Conservation (phyloP, 2,329 filamentous ascomycete genomes). For the Hypoxylon sp. region DNA sequence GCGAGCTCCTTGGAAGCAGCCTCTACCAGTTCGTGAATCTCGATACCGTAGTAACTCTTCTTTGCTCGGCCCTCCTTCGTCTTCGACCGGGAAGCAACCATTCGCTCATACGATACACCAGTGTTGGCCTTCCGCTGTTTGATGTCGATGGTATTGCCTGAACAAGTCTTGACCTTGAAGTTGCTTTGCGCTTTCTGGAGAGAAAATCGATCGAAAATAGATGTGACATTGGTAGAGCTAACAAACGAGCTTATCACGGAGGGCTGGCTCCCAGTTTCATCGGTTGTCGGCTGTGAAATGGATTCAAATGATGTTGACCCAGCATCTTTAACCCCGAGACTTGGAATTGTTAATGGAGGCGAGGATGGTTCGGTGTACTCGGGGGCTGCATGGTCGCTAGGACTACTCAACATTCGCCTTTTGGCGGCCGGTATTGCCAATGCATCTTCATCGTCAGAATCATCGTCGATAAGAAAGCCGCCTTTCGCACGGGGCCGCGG, state of each 20-base stretch:
- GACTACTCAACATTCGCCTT: conserved; percentile 60
- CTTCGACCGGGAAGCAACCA: conserved; percentile 77
- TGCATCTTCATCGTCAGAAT: conserved; percentile 57
- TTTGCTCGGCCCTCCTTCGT: conserved; percentile 78
- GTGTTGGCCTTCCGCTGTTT: conserved; percentile 65
- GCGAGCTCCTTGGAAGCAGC: conserved; percentile 74
- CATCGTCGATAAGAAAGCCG: conserved; percentile 63
- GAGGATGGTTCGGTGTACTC: conserved; percentile 50
- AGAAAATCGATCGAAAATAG: conserved; percentile 46
- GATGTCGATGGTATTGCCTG: conserved; percentile 71
- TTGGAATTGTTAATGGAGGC: conserved; percentile 41
- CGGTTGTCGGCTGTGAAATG: conserved; percentile 18
- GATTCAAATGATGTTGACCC: conserved; percentile 5
- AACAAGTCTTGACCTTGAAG: conserved; percentile 67
- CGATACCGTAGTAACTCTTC: conserved; percentile 89
- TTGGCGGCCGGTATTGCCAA: conserved; percentile 59
- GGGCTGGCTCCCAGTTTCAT: conserved; percentile 19
- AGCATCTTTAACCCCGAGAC: conserved; percentile 26
- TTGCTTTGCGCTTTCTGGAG: conserved; percentile 44
- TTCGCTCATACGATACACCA: conserved; percentile 72
- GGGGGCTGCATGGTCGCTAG: conserved; percentile 40
- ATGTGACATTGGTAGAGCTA: conserved; percentile 38
- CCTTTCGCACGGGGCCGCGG: conserved; percentile 57
- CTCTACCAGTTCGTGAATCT: conserved; percentile 87
- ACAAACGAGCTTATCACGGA: conserved; percentile 47